A percentile compares a stretch with the other conserved stretches of the same genome.
Conservation (phyloP, 352 stramenopile genomes). For the Elongisporangium prolatum region DNA sequence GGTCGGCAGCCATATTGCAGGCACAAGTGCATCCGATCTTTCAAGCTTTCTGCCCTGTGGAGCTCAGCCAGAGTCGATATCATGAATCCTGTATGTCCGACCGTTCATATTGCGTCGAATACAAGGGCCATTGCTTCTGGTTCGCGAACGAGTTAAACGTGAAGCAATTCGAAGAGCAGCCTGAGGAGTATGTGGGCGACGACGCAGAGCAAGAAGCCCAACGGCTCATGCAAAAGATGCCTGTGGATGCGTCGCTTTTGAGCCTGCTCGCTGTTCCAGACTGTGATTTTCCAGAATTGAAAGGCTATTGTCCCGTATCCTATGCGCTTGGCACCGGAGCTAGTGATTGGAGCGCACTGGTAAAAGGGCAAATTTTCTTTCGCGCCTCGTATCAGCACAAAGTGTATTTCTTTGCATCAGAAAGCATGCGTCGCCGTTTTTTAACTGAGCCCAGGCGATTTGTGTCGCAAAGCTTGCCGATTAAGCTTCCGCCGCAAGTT, state of each 20-base stretch:
- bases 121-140: slow-evolving; percentile 32
- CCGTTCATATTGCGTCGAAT: slow-evolving; percentile 43
- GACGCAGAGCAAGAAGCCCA: slow-evolving; percentile 26
- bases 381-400: slow-evolving; percentile 51
- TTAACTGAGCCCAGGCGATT: slow-evolving; percentile 38
- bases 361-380: slow-evolving; percentile 58
- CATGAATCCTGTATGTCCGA: slow-evolving; percentile 14
- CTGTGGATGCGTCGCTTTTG: slow-evolving; percentile 56
- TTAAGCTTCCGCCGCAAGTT: slow-evolving; percentile 62
- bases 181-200: slow-evolving; percentile 27
- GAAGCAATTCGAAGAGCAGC: slow-evolving; percentile 22
- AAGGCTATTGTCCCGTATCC: slow-evolving; percentile 72
- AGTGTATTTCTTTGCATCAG: slow-evolving; percentile 56
- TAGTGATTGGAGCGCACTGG: slow-evolving; percentile 38
- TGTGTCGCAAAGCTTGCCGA: slow-evolving; percentile 35
- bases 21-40: slow-evolving; percentile 28
- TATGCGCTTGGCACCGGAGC: slow-evolving; percentile 31
- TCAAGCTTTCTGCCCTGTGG: slow-evolving; percentile 55
- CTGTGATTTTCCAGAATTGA: slow-evolving; percentile 67
- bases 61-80: slow-evolving; percentile 36
- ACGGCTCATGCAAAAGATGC: slow-evolving; percentile 24
- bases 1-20: slow-evolving; percentile 16
- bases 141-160: slow-evolving; percentile 30
- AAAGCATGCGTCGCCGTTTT: slow-evolving; percentile 42
- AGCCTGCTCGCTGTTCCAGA: slow-evolving; percentile 57